Conservation (phyloP, 768 basidiomycete species). For the Chlorophyllum brunneum region DNA sequence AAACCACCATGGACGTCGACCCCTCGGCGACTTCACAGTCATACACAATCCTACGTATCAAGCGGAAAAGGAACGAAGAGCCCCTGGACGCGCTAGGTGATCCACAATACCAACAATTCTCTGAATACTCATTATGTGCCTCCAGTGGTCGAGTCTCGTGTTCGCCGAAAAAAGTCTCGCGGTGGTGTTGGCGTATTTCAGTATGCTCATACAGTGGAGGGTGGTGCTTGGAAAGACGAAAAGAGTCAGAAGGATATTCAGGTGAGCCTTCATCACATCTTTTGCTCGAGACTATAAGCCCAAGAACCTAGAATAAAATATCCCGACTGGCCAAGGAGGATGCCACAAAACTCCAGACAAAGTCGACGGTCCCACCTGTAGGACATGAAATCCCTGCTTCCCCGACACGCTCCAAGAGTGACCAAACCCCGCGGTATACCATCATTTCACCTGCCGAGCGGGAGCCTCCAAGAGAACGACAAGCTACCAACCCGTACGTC, state of each 20-base stretch:
- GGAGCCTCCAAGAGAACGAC: constrained; percentile 22
- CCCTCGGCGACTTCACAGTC: constrained; percentile 29
- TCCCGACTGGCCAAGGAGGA: constrained; percentile 46
- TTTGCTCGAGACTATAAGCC: neutral
- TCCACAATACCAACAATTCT: constrained; percentile 12
- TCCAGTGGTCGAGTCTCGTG: constrained; percentile 59
- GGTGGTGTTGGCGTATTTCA: constrained; percentile 63
- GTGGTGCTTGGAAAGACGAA: constrained; percentile 63
- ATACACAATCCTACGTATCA: constrained; percentile 77
- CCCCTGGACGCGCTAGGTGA: constrained; percentile 79
- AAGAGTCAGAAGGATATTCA: constrained; percentile 54
- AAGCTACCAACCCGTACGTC: constrained; percentile 40
- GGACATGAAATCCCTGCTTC: constrained; percentile 12
- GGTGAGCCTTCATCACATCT: constrained; percentile 32
- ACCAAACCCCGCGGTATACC: constrained; percentile 48
- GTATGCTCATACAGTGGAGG: constrained; percentile 77
- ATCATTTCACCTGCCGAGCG: constrained; percentile 35
- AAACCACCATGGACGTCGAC: constrained; percentile 26
- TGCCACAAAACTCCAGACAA: constrained; percentile 18
- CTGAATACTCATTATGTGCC: neutral
- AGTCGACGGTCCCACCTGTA: constrained; percentile 15
- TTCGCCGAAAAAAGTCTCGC: constrained; percentile 59
- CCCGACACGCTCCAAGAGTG: constrained; percentile 21
- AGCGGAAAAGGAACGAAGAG: constrained; percentile 79
- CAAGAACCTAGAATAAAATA: constrained; percentile 49